Evolutionary conservation across 2,329 filamentous ascomycete genomes (phyloP).

Genomic region (Curvularia verruculosa): DNA sequence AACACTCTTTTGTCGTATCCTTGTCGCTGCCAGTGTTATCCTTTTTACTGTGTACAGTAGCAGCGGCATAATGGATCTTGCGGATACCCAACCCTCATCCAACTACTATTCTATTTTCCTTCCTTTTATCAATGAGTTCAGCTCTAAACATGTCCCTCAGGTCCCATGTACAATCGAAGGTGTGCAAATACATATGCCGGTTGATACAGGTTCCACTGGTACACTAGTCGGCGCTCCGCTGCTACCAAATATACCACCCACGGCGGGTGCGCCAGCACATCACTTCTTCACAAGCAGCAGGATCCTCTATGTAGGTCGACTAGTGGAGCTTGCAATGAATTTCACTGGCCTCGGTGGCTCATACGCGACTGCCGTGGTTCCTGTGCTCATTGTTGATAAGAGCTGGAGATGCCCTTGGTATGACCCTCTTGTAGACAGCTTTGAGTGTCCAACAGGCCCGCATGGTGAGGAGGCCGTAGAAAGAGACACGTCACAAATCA

Average conservation of each 20-base stretch:
- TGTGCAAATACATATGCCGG: constrained; percentile 38
- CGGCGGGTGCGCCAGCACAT: constrained; percentile 35
- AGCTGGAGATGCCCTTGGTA: constrained; percentile 46
- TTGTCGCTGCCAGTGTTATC: constrained; percentile 14
- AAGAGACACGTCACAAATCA: constrained; percentile 39
- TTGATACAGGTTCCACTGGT: constrained; percentile 47
- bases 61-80: constrained; percentile 17
- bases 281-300: constrained; percentile 45
- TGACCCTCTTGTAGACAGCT: constrained; percentile 34
- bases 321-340: constrained; percentile 36
- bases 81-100: constrained; percentile 18
- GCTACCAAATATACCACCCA: constrained; percentile 33
- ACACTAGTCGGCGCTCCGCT: constrained; percentile 42
- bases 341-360: constrained; percentile 33
- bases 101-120: constrained; percentile 40
- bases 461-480: constrained; percentile 30
- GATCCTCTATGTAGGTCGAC: constrained; percentile 42
- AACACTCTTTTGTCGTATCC: constrained; percentile 27
- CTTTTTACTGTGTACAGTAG: constrained; percentile 14
- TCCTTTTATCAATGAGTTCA: constrained; percentile 40
- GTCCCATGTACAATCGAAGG: constrained; percentile 38
- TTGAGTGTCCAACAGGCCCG: constrained; percentile 39
- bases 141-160: constrained; percentile 31
- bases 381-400: constrained; percentile 42
- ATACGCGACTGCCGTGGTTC: constrained; percentile 34